Conservation (phyloP, 768 basidiomycete species). For the Ramaria rubella region DNA sequence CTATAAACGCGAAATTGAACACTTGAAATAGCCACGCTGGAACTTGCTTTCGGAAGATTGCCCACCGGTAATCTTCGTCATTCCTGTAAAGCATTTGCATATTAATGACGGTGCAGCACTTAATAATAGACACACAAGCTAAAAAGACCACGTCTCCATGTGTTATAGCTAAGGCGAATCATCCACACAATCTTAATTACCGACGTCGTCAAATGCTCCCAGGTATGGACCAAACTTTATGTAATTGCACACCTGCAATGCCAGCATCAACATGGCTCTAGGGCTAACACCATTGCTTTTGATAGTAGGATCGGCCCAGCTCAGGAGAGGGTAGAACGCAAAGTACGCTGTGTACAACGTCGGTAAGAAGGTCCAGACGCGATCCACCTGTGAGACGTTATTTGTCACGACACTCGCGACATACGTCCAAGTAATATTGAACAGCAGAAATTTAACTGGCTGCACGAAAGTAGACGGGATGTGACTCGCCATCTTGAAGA, state of each 20-base stretch:
- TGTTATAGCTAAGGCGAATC: slow-evolving; percentile 72
- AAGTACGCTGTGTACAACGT: slow-evolving; percentile 78
- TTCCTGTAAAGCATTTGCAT: slow-evolving; percentile 34
- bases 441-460: slow-evolving; percentile 55
- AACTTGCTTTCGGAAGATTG: slow-evolving; percentile 56
- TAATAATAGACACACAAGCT: slow-evolving; percentile 41
- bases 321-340: slow-evolving; percentile 65
- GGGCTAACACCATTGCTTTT: slow-evolving; percentile 51
- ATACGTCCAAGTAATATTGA: slow-evolving; percentile 43
- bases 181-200: slow-evolving; percentile 47
- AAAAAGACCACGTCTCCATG: slow-evolving; percentile 78
- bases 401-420: slow-evolving; percentile 58
- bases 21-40: slow-evolving; percentile 52
- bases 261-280: slow-evolving; percentile 70
- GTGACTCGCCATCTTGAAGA: not conserved
- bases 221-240: slow-evolving; percentile 65
- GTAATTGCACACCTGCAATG: slow-evolving; percentile 45
- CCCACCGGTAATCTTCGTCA: slow-evolving; percentile 94
- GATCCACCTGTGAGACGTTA: slow-evolving; percentile 86
- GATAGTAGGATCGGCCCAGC: slow-evolving; percentile 24
- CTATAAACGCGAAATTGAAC: slow-evolving; percentile 66
- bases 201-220: slow-evolving; percentile 41
- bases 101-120: not conserved
- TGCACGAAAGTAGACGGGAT: slow-evolving; percentile 11
- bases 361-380: slow-evolving; percentile 71